Evolutionary conservation across 352 stramenopile species (phyloP).

Genomic region (Phytophthora cajani): DNA sequence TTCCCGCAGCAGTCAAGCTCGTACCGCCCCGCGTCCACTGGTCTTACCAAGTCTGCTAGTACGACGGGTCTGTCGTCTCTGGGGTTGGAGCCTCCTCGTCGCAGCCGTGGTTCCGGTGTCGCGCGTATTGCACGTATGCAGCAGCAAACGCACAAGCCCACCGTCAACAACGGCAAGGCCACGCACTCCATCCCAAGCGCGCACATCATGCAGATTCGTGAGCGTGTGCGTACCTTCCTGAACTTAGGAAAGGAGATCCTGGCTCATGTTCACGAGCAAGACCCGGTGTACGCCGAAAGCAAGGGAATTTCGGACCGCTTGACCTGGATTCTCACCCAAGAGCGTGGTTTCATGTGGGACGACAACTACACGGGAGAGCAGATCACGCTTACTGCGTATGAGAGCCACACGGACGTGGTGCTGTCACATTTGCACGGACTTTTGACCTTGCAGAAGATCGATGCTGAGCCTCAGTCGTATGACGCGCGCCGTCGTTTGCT

Average conservation of each 20-base stretch:
- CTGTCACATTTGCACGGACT: conserved; percentile 94
- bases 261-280: conserved; percentile 74
- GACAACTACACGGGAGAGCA: conserved; percentile 97
- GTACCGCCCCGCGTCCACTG: conserved; percentile 46
- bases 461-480: conserved; percentile 97
- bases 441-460: conserved; percentile 96
- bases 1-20: conserved; percentile 67
- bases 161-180: conserved; percentile 54
- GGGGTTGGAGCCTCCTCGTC: conserved; percentile 72
- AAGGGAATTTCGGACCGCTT: conserved; percentile 94
- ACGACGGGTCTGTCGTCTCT: conserved; percentile 85
- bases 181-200: conserved; percentile 80
- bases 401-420: conserved; percentile 81
- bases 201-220: conserved; percentile 92
- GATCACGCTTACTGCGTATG: conserved; percentile 89
- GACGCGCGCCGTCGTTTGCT: conserved; percentile 96
- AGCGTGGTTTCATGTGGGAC: conserved; percentile 99
- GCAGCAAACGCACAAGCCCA: conserved; percentile 76
- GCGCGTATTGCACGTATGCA: conserved; percentile 83
- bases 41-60: conserved; percentile 89
- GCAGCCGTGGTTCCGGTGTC: conserved; percentile 83
- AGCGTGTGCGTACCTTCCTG: conserved; percentile 95
- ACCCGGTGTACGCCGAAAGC: conserved; percentile 85
- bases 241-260: conserved; percentile 93
- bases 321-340: conserved; percentile 96